Conservation (phyloP, 345 rosid species). For the Lumnitzera littorea region DNA sequence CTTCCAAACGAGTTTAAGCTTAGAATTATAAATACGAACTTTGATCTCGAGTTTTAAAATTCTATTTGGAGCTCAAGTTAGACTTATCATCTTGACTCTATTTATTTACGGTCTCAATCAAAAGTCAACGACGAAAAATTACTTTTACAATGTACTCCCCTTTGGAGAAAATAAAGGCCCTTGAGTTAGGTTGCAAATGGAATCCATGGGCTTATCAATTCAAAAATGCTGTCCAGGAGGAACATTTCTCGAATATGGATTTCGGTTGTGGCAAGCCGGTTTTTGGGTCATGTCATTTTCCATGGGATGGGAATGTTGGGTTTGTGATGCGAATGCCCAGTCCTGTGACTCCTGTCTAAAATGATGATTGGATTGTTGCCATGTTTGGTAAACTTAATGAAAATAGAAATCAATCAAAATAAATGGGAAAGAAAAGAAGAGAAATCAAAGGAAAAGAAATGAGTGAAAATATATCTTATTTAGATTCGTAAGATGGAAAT, state of each 20-base stretch:
- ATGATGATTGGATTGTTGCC: constrained; percentile 29
- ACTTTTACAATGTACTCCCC: constrained; percentile 55
- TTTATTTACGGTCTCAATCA: background rate
- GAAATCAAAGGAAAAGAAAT: too few relatives aligned
- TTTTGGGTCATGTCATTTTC: constrained; percentile 43
- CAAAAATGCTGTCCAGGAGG: constrained; percentile 29
- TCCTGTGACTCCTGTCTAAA: constrained; percentile 25
- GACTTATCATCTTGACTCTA: too few relatives aligned
- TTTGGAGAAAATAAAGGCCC: constrained; percentile 30
- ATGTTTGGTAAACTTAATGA: too few relatives aligned
- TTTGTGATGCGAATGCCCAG: constrained; percentile 62
- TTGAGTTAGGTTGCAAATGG: constrained; percentile 44
- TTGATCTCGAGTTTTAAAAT: too few relatives aligned
- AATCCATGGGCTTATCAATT: constrained; percentile 35
- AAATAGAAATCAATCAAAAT: too few relatives aligned
- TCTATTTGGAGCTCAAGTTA: too few relatives aligned
- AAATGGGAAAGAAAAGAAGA: too few relatives aligned
- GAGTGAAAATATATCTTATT: too few relatives aligned
- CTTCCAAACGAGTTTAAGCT: too few relatives aligned
- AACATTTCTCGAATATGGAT: constrained; percentile 49
- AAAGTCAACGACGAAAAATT: constrained; percentile 16
- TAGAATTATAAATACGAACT: too few relatives aligned
- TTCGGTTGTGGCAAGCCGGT: constrained; percentile 49
- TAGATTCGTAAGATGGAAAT: too few relatives aligned
- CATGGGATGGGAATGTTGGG: constrained; percentile 43